phyloP scores from a whole-genome alignment of 208 protist genomes.

The Leishmania mexicana region DNA sequence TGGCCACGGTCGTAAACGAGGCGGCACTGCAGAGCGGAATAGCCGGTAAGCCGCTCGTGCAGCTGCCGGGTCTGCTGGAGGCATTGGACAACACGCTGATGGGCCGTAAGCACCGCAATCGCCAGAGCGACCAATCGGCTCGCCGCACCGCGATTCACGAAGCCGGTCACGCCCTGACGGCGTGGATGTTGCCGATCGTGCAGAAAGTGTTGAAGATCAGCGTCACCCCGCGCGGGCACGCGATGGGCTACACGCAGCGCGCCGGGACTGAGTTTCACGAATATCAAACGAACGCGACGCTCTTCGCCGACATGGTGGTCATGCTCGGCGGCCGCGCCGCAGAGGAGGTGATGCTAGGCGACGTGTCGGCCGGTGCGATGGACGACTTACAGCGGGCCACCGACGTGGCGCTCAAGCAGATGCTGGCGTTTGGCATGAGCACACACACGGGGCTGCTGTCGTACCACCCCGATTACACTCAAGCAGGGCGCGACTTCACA shows the following conservation, averaged over 20 bases:
- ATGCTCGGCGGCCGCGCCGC: constrained; percentile 85
- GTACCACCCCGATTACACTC: constrained; percentile 85
- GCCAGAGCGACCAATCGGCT: constrained; percentile 57
- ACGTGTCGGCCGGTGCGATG: constrained; percentile 89
- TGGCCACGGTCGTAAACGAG: constrained; percentile 97
- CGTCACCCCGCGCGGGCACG: constrained; percentile 82
- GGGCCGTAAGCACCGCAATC: constrained; percentile 82
- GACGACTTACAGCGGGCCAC: constrained; percentile 90
- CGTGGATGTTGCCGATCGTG: constrained; percentile 79
- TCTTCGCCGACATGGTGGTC: constrained; percentile 88
- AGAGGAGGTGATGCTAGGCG: constrained; percentile 87
- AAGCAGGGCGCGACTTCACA: constrained; percentile 80
- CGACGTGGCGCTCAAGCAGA: constrained; percentile 82
- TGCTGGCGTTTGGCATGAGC: constrained; percentile 89
- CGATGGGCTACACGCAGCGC: constrained; percentile 89
- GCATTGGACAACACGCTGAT: constrained; percentile 88
- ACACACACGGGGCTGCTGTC: constrained; percentile 68
- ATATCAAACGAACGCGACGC: constrained; percentile 86
- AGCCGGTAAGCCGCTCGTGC: constrained; percentile 75
- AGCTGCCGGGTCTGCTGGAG: constrained; percentile 66
- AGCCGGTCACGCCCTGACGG: constrained; percentile 68
- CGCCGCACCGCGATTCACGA: constrained; percentile 84
- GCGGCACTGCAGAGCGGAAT: constrained; percentile 91
- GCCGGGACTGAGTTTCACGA: constrained; percentile 85
- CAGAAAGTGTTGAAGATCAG: constrained; percentile 84